Base-by-base conservation (phyloP, 352 stramenopile genomes). In the Albugo candida region DNA sequence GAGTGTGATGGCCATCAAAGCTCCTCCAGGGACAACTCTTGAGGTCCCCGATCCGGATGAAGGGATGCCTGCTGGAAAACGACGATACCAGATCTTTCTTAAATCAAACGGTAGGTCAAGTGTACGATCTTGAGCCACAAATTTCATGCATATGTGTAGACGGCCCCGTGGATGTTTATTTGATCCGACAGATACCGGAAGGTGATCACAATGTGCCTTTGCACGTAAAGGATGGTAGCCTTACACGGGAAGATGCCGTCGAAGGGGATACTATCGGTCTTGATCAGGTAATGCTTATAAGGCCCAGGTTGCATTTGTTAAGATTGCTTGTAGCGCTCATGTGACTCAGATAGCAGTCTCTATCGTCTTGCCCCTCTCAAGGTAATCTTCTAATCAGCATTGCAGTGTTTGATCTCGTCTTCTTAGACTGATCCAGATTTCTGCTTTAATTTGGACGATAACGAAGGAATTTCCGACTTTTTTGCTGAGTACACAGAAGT, bases 1-100 rank as follows among this genome's bases (percentile, higher is more conserved):
- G 51, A 92, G 78, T 40, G 81, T 95, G 14, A 93, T 97, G 78
- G 92, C 85, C 16, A 94, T 97, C 52, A 94, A 92, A 52, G 87
- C 89, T 36, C 92, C 92, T 17, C 65, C 83, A 6, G 89, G 92
- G 37, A 97, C 92, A 42, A 95, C 79, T 37, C 64, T 97, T 36
- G 92, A 97, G 60, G 87, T 97, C 5, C 92, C 88, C 13, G 80
- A 97, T 54, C 87, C 86, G 6, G 85, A 97, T 47, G 81, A 97
- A 63, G 87, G 82, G n/a, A 95, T 96, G 79, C 63, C 72, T 14
- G 59, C 57, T 16, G 86, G 86, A 14, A 80, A 83, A 36, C 65
- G 85, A 43, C 77, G 81, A 36, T 97, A 92, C 62, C 82, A 97
- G 60, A 95, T 97, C 51, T 96, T 92, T 38, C 60, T 97, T n/a